Evolutionary conservation across 257 asterid species (phyloP).

Genomic region (Buddleja alternifolia): DNA sequence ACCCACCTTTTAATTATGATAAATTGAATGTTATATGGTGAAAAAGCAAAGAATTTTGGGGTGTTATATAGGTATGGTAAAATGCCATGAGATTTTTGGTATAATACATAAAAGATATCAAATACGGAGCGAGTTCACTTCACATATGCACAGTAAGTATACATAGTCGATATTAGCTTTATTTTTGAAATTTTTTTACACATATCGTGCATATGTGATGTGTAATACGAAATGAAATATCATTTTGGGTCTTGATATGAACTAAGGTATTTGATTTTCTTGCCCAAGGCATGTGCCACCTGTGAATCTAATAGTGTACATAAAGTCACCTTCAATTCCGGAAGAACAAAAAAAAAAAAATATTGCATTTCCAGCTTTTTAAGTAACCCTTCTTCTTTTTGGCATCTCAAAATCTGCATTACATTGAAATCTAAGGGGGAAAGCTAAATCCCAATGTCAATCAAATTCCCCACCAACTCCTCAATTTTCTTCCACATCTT

Average conservation of each 20-base stretch:
- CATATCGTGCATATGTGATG: too few relatives aligned
- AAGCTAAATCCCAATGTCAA: conserved; percentile 30
- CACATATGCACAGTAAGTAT: too few relatives aligned
- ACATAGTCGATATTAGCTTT: too few relatives aligned
- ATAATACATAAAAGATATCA: too few relatives aligned
- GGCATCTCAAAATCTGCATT: conserved; percentile 12
- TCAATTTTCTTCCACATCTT: neutral
- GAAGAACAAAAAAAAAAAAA: too few relatives aligned
- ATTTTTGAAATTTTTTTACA: too few relatives aligned
- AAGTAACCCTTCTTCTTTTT: conserved; percentile 27
- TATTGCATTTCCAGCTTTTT: conserved; percentile 33
- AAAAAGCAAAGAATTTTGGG: neutral
- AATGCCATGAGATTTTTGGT: too few relatives aligned
- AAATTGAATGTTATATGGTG: neutral
- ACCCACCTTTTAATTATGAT: too few relatives aligned
- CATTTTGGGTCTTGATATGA: too few relatives aligned
- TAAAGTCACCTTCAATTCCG: conserved; percentile 20
- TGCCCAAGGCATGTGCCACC: neutral
- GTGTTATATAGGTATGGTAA: neutral
- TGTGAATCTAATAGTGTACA: neutral
- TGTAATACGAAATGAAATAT: too few relatives aligned
- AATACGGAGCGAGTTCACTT: too few relatives aligned
- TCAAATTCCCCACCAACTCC: conserved; percentile 9
- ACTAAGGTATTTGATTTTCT: neutral
- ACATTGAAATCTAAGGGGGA: conserved; percentile 17